phyloP scores from a whole-genome alignment of 192 early-diverging fungal species.

The Phlyctochytrium arcticum region DNA sequence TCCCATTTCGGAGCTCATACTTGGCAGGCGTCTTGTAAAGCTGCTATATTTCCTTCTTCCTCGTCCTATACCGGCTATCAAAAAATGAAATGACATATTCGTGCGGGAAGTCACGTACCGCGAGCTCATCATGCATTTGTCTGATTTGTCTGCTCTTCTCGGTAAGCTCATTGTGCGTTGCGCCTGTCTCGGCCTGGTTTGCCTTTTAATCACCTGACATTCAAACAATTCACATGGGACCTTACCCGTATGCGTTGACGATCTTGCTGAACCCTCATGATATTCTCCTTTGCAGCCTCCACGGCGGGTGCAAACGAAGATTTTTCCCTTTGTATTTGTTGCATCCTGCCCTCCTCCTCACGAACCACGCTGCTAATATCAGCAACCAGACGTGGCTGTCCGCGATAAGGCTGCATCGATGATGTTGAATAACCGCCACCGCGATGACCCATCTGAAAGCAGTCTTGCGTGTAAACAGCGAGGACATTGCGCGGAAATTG shows the following conservation, averaged over 20 bases:
- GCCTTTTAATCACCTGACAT: no score
- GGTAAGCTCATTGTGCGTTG: background rate
- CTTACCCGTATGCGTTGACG: background rate
- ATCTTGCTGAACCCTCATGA: background rate
- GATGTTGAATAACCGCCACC: slow-evolving; percentile 34
- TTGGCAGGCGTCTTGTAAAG: slow-evolving; percentile 5
- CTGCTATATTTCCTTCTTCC: slow-evolving; percentile 4
- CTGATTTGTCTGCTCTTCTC: background rate
- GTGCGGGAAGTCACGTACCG: slow-evolving; percentile 1
- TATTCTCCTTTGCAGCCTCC: background rate
- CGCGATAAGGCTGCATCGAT: slow-evolving; percentile 5
- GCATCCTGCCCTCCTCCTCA: background rate
- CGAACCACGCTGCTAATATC: slow-evolving; percentile 20
- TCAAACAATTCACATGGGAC: no score
- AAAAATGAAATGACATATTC: background rate
- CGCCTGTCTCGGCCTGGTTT: background rate
- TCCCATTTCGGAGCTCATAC: background rate
- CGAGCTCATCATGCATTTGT: slow-evolving; percentile 21
- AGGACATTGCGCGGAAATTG: slow-evolving; percentile 30
- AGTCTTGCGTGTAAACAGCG: slow-evolving; percentile 37
- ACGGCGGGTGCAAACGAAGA: background rate
- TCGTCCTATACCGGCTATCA: slow-evolving; percentile 5
- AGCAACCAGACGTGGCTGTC: slow-evolving; percentile 28
- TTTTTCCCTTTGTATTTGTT: background rate
- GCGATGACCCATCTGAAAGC: slow-evolving; percentile 32